These are phyloP conservation scores for Lasiodiplodia citricola DNA, from an alignment of 2,329 filamentous ascomycete species.

Conservation along the genomic window DNA sequence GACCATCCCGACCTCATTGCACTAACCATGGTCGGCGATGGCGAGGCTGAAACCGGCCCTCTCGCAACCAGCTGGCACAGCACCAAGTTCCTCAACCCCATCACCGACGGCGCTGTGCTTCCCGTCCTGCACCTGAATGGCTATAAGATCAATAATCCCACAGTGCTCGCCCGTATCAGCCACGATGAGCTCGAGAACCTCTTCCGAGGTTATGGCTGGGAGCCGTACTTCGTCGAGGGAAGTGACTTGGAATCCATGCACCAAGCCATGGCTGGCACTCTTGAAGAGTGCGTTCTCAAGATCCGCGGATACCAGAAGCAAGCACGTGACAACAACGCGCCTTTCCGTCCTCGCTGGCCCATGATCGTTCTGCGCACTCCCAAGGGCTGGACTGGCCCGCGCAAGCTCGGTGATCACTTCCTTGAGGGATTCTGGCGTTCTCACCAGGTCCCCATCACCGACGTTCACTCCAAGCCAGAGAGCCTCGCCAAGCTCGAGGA, in stretches of 20 bases:
- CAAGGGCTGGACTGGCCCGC: slow-evolving; percentile 80
- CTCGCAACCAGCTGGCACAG: slow-evolving; percentile 82
- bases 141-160: slow-evolving; percentile 83
- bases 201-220: slow-evolving; percentile 77
- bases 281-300: slow-evolving; percentile 73
- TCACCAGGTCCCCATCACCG: slow-evolving; percentile 78
- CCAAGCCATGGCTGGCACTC: slow-evolving; percentile 78
- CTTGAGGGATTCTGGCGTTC: slow-evolving; percentile 79
- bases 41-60: slow-evolving; percentile 81
- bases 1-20: slow-evolving; percentile 77
- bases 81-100: slow-evolving; percentile 81
- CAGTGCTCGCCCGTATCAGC: slow-evolving; percentile 71
- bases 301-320: slow-evolving; percentile 73
- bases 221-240: slow-evolving; percentile 80
- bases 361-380: slow-evolving; percentile 79
- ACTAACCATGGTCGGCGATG: slow-evolving; percentile 79
- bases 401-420: slow-evolving; percentile 72
- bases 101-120: slow-evolving; percentile 76
- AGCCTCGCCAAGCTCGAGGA: slow-evolving; percentile 72
- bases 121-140: slow-evolving; percentile 81
- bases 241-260: slow-evolving; percentile 77
- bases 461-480: slow-evolving; percentile 67
- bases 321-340: slow-evolving; percentile 71
- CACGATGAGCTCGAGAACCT: slow-evolving; percentile 74
- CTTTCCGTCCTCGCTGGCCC: slow-evolving; percentile 75